Base-by-base conservation (phyloP, 1,284 basidiomycete genomes). In the Sparassis latifolia region DNA sequence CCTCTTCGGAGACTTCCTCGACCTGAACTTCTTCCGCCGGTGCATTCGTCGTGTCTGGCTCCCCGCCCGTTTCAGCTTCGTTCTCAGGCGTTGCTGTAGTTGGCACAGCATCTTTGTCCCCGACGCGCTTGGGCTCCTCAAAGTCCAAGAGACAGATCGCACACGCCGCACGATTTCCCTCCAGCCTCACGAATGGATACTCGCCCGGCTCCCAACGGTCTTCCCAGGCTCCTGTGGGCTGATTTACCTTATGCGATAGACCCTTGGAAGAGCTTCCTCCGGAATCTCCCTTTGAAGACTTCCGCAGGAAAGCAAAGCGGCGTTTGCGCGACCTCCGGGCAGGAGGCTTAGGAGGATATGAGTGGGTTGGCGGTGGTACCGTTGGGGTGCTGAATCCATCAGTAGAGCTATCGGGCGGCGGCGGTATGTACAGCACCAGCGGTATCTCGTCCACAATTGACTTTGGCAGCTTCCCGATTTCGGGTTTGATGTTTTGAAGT, bases 91-190 rank as follows among this genome's bases (percentile, higher is more conserved):
- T 56, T 35, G 42, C 49, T 27, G 56, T 54, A 30, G 41, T 40
- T 7, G 37, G 50, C 48, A 49, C 53, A 33, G 62, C 58, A 40
- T 53, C 27, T 10, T 50, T 62, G 35, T 37, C 44, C 12, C 48
- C 53, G 10, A 42, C 51, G 52, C 70, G 69, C 61, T 71, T 82
- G 10, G 88, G 88, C 63, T 84, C 84, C 58, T 86, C 85, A 55
- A 89, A 91, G 63, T 91, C 89, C 76, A 84, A 76, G 58, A 91
- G 67, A 64, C 89, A 91, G 51, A 91, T 87, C 32, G 86, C 85
- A 65, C 88, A 91, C 10, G 82, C 79, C 4, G 89, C 89, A 44
- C 88, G 81, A 60, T 91, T 88, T 20, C 80, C 83, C 58, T 87
- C 85, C 33, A 91, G 73, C 41, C 84, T 70, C 38, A 91, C 79